Evolutionary conservation across 1,139 yeast genomes (phyloP), one percentile per base, ranked within the genome.

Genomic region (Meyerozyma smithsonii): DNA sequence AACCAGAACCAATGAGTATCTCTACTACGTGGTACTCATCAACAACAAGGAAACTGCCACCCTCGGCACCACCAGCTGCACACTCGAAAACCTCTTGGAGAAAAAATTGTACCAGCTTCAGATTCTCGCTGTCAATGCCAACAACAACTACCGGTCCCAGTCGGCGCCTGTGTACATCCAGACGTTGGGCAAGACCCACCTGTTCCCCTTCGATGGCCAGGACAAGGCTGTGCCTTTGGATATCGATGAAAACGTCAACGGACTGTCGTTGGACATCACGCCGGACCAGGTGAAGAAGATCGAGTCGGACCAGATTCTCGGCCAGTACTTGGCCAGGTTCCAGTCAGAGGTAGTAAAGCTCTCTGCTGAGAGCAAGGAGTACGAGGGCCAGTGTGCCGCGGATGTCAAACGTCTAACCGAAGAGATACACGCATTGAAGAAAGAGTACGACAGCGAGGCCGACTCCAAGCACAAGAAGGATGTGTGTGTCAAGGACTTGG

Each of bases 21-120:
- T 70, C 39, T 60, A 62, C 47, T 71, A 62, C 44, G 55, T 64
- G 10, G 46, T 71, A 18, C 46, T 66, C 36, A 61, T 71, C 21
- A 69, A 71, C 44, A 62, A 61, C 34, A 51, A 51, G 16, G 73
- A 69, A 42, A 70, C 62, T 5, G 72, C 72, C 4, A 61, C 69
- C 4, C 50, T 71, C 39, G 58, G 66, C 11, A 55, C 65, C 12
- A 64, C 62, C 5, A 61, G 66, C 33, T 70, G 73, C 45, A 65
- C 63, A 42, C 54, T 71, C 37, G 59, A 60, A 46, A 65, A 64
- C 43, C 56, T 71, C 33, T 46, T 47, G 4, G 54, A 58, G 4
- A 51, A 55, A 32, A 58, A 58, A 23, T 35, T 64, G 16, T 69
- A 70, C 48, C 65, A 62, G 43, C 51, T 71, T 28, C 70, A 66